phyloP scores from a whole-genome alignment of 129 eudicot species.

The Oenanthe sinensis region DNA sequence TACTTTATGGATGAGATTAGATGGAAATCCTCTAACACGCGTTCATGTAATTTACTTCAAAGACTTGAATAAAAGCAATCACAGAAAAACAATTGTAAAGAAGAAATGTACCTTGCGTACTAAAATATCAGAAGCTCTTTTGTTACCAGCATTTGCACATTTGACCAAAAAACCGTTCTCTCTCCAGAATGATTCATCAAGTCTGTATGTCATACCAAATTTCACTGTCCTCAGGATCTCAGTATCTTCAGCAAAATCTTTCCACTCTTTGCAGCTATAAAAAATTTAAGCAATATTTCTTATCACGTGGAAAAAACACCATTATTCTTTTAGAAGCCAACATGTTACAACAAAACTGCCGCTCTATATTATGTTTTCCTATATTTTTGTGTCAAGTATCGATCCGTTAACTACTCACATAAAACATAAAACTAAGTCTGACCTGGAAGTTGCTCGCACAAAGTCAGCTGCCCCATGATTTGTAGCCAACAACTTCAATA shows the following conservation, averaged over 20 bases:
- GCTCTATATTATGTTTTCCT: background rate
- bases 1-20: background rate
- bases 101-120: background rate
- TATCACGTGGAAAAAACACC: background rate
- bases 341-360: background rate
- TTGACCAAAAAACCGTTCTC: background rate
- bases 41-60: background rate
- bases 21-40: background rate
- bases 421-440: background rate
- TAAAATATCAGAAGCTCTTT: background rate
- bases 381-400: background rate
- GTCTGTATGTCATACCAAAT: background rate
- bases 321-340: background rate
- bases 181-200: constrained; percentile 3
- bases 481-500: background rate
- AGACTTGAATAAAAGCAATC: background rate
- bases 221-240: background rate
- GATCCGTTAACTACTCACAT: background rate
- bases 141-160: background rate
- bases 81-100: background rate
- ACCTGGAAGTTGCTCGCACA: background rate
- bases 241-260: background rate
- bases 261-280: constrained; percentile 6
- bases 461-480: background rate
- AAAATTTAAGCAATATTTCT: background rate